Evolutionary conservation across 352 stramenopile species (phyloP).

Genomic region (Globisporangium carolinianum): DNA sequence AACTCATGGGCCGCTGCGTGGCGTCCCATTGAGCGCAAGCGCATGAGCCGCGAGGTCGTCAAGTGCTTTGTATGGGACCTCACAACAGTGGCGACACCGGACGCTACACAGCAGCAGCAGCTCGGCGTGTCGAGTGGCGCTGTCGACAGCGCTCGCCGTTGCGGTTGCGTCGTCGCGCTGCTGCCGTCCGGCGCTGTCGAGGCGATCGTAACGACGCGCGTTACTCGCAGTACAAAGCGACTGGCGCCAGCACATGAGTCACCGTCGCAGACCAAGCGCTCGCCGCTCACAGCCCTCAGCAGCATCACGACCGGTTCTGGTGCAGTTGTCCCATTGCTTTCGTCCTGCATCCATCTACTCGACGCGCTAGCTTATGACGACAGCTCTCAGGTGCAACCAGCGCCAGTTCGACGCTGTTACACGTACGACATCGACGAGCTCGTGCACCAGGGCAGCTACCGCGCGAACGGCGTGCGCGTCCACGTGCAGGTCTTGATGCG

Average conservation of each 20-base stretch:
- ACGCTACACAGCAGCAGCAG: not conserved
- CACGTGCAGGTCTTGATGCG: slow-evolving; percentile 50
- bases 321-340: slow-evolving; percentile 9
- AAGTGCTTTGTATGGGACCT: slow-evolving; percentile 27
- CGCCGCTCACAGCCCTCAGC: slow-evolving; percentile 17
- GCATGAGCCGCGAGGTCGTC: slow-evolving; percentile 21
- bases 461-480: slow-evolving; percentile 45
- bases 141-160: no score
- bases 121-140: no score
- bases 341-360: slow-evolving; percentile 42
- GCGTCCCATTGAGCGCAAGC: slow-evolving; percentile 6
- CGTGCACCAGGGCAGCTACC: slow-evolving; percentile 53
- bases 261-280: slow-evolving; percentile 14
- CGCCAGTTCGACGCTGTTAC: slow-evolving; percentile 16
- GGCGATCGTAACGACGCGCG: slow-evolving; percentile 11
- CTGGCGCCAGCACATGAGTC: not conserved
- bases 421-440: slow-evolving; percentile 51
- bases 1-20: slow-evolving; percentile 28
- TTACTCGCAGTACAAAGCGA: slow-evolving; percentile 8
- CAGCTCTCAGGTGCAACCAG: no score
- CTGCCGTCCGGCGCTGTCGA: slow-evolving; percentile 23
- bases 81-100: not conserved
- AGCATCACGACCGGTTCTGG: not conserved
- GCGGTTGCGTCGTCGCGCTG: slow-evolving; percentile 22
- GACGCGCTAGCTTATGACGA: slow-evolving; percentile 20